A percentile compares a stretch with the other conserved stretches of the same genome.
phyloP scores from a whole-genome alignment of 2,329 filamentous ascomycete genomes.

The Hortaea werneckii region DNA sequence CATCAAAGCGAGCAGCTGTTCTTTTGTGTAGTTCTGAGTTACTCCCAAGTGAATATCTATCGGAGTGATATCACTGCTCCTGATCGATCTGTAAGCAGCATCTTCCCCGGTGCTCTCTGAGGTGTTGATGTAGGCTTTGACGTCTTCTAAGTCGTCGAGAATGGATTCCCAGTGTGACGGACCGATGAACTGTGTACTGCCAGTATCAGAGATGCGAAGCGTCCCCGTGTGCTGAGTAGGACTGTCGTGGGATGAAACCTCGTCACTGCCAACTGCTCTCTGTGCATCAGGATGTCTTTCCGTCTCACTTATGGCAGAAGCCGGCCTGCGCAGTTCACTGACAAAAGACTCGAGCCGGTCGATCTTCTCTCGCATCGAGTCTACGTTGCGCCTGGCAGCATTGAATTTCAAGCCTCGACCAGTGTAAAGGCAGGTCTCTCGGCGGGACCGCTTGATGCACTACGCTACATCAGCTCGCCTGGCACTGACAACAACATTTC shows the following conservation, averaged over 20 bases:
- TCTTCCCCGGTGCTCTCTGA: neutral
- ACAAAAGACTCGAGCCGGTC: conserved; percentile 4
- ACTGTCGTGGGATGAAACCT: no score
- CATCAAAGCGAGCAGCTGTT: no score
- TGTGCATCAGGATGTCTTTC: neutral
- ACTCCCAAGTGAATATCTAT: no score
- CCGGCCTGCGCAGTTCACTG: no score
- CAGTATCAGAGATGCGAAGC: neutral
- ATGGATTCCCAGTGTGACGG: conserved; percentile 4
- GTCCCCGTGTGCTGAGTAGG: neutral
- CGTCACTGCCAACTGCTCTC: no score
- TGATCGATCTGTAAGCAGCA: neutral
- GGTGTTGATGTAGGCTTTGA: neutral
- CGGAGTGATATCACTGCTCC: neutral
- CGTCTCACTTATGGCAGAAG: neutral
- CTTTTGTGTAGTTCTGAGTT: no score
- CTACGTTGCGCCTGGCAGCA: neutral
- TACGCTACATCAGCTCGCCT: neutral
- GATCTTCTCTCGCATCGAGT: conserved; percentile 1
- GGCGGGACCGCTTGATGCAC: conserved; percentile 1
- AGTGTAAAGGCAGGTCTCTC: conserved; percentile 2
- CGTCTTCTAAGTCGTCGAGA: conserved; percentile 2
- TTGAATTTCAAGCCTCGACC: conserved; percentile 4
- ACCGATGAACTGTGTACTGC: neutral
- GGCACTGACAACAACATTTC: no score